phyloP scores from a whole-genome alignment of 345 rosid genomes.

The Eucalyptus microcorys region DNA sequence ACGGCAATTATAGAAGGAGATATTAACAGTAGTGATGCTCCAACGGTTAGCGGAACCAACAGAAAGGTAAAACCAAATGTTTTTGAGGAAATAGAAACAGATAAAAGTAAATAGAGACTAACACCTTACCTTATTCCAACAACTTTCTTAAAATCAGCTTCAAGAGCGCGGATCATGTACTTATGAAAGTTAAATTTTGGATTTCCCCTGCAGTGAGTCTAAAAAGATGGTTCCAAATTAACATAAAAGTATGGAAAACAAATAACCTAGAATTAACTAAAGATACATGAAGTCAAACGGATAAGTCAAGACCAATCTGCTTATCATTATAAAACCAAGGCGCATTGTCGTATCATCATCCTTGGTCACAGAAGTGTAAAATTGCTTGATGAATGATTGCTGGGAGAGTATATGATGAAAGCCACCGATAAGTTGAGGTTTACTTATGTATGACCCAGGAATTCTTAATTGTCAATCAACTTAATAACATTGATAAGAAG shows the following conservation, averaged over 20 bases:
- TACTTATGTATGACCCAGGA: neutral
- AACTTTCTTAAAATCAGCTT: too few relatives aligned
- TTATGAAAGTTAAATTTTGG: too few relatives aligned
- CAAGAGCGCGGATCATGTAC: too few relatives aligned
- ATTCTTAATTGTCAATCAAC: neutral
- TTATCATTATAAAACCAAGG: conserved; percentile 76
- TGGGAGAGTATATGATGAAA: neutral
- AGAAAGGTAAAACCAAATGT: neutral
- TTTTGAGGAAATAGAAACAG: neutral
- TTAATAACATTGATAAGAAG: neutral
- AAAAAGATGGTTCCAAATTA: neutral
- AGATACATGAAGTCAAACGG: neutral
- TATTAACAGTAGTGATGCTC: neutral
- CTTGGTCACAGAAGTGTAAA: conserved; percentile 59
- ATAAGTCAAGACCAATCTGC: neutral
- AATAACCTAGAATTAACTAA: neutral
- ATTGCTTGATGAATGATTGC: conserved; percentile 87
- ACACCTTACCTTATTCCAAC: too few relatives aligned
- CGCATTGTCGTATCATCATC: conserved; percentile 75
- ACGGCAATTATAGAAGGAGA: conserved; percentile 17
- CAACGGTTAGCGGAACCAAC: neutral
- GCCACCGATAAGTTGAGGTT: neutral
- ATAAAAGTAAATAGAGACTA: too few relatives aligned
- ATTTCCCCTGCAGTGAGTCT: too few relatives aligned
- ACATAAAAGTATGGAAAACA: neutral